Percentiles rank a stretch among this genome's conserved stretches.
Conservation (phyloP, 768 basidiomycete genomes). For the Lentinula sp. region DNA sequence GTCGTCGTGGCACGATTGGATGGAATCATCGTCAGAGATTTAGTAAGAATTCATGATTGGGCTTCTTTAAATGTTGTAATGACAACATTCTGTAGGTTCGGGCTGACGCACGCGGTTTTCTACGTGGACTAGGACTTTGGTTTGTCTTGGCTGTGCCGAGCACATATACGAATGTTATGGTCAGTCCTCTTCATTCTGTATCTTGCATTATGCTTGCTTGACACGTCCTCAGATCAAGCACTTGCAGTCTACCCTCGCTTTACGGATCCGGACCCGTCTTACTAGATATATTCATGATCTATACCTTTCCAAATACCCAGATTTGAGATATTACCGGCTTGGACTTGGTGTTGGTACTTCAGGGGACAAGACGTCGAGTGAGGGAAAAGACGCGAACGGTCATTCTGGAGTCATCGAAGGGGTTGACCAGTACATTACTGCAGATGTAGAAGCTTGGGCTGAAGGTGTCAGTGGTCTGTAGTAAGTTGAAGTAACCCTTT, state of each 20-base stretch:
- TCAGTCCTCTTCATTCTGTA: conserved; percentile 19
- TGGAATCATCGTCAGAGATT: conserved; percentile 81
- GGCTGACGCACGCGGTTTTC: conserved; percentile 79
- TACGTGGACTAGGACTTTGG: conserved; percentile 81
- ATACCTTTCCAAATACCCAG: conserved; percentile 72
- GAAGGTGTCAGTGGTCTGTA: conserved; percentile 83
- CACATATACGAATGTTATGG: conserved; percentile 95
- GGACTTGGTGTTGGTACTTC: conserved; percentile 21
- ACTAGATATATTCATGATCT: conserved; percentile 90
- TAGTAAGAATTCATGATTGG: conserved; percentile 38
- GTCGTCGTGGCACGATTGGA: conserved; percentile 86
- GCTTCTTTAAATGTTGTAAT: not conserved
- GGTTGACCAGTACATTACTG: conserved; percentile 89
- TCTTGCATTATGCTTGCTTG: not conserved
- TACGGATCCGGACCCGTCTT: conserved; percentile 77
- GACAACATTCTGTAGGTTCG: conserved; percentile 30
- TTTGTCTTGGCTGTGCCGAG: conserved; percentile 87
- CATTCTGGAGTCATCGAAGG: conserved; percentile 39
- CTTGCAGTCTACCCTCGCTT: conserved; percentile 79
- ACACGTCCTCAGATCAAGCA: conserved; percentile 69
- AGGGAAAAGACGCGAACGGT: conserved; percentile 9
- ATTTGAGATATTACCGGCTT: conserved; percentile 65
- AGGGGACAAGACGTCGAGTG: not conserved
- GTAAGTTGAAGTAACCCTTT: conserved; percentile 40
- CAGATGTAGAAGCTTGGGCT: conserved; percentile 87